A percentile compares a stretch with the other conserved stretches of the same genome.
phyloP scores from a whole-genome alignment of 1,284 basidiomycete genomes.

The Hemileia vastatrix region DNA sequence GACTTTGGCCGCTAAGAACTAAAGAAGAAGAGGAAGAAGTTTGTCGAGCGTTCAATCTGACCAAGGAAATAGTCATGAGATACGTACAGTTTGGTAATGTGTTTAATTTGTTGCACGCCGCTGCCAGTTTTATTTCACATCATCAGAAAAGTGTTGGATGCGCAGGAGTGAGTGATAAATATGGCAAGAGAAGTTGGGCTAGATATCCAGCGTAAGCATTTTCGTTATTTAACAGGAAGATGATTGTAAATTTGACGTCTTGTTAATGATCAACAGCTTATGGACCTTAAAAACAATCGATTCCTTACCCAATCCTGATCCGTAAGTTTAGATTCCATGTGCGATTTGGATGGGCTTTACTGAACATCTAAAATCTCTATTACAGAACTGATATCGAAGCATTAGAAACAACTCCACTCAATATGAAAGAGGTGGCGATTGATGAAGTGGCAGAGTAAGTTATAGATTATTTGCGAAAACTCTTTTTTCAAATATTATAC shows the following conservation, averaged over 20 bases:
- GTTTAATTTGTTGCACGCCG: constrained; percentile 84
- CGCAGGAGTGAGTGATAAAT: constrained; percentile 89
- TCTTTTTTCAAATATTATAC: too few species aligned
- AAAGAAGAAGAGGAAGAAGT: constrained; percentile 97
- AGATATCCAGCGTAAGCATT: constrained; percentile 90
- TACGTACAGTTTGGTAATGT: constrained; percentile 95
- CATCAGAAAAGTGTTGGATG: constrained; percentile 87
- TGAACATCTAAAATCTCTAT: not conserved
- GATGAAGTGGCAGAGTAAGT: constrained; percentile 76
- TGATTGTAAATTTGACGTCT: too few species aligned
- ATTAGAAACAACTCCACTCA: constrained; percentile 64
- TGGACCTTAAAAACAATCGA: constrained; percentile 92
- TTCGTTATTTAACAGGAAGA: too few species aligned
- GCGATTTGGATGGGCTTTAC: not conserved
- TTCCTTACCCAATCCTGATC: constrained; percentile 75
- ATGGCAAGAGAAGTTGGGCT: constrained; percentile 88
- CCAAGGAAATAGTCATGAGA: constrained; percentile 84
- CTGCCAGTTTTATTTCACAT: constrained; percentile 75
- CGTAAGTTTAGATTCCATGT: not conserved
- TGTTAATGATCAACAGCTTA: too few species aligned
- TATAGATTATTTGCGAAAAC: too few species aligned
- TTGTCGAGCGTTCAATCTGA: constrained; percentile 88
- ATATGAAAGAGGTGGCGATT: constrained; percentile 62
- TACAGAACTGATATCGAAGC: constrained; percentile 73
- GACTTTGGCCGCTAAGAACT: constrained; percentile 82